Base-by-base conservation (phyloP, 2,329 filamentous ascomycete species). In the Balansia obtecta region DNA sequence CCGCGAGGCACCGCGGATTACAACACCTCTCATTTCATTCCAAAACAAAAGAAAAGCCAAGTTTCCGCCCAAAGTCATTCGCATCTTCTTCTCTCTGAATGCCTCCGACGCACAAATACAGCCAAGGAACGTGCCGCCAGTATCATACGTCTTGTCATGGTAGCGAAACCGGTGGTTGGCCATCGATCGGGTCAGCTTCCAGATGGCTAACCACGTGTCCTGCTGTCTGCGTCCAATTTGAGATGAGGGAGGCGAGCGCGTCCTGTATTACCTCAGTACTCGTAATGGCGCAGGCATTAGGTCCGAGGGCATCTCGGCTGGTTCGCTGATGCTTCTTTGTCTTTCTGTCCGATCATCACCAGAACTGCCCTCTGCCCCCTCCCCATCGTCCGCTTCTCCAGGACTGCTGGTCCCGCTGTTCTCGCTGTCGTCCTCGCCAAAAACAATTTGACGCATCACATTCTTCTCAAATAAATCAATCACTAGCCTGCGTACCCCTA, bases 381-480 rank as follows among this genome's bases (percentile, higher is more conserved):
- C 83, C 34, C 87, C 83, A 48, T 86, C 83, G 4, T 58, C 59
- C 12, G 83, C 67, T 16, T 62, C 63, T 11, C 68, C 67, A 34
- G 61, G 64, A 27, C 61, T 64, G 45, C 88, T 85, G 50, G 86
- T 83, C 37, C 62, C 65, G 34, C 62, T 66, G 48, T 88, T 85
- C 49, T 87, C 84, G 18, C 87, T 85, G 47, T 85, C 84, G 10
- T 69, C 68, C 18, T 67, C 68, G 18, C 86, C 85, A 52, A 95
- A 82, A 12, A 98, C 86, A 53, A 96, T 86, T 56, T 81, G 80
- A 55, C 89, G 76, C 68, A 97, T 75, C 42, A 97, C 87, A 52
- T 80, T 83, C 68, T 91, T 93, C 61, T 97, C 91, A 60, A 98
- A 98, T 20, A 98, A 70, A 63, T 97, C 93, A 53, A 97, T 83